phyloP scores from a whole-genome alignment of 208 protist genomes.

The Angomonas deanei region DNA sequence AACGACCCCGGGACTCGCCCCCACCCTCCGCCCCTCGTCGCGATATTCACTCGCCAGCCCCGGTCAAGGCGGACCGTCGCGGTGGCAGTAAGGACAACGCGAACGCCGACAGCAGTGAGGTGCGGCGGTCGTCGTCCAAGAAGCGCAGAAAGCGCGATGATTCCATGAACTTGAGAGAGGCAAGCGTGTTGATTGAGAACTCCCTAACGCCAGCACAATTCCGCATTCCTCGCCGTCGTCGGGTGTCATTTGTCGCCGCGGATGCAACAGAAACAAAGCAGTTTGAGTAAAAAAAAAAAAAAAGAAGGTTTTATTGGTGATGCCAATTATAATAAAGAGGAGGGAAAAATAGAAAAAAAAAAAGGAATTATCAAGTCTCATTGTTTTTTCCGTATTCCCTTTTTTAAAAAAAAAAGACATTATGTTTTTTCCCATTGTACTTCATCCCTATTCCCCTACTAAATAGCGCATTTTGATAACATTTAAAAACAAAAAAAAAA shows the following conservation, averaged over 20 bases:
- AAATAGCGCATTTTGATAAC: too few species aligned
- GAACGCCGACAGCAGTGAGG: not conserved
- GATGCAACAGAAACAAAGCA: not conserved
- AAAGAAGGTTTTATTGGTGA: not conserved
- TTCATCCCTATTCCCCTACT: too few species aligned
- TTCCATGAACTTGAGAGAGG: conserved; percentile 17
- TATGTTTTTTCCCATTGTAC: not conserved
- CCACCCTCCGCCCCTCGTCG: not conserved
- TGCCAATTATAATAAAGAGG: not conserved
- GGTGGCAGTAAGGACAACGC: conserved; percentile 2
- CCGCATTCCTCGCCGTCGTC: conserved; percentile 33
- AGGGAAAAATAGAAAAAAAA: not conserved
- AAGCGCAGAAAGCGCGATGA: conserved; percentile 10
- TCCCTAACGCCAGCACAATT: conserved; percentile 28
- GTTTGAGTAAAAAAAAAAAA: not conserved
- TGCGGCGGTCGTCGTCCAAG: not conserved
- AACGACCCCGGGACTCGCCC: not conserved
- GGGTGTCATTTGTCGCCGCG: conserved; percentile 28
- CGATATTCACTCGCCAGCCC: not conserved
- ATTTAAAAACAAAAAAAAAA: too few species aligned
- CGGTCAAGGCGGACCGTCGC: not conserved
- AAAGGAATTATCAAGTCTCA: too few species aligned
- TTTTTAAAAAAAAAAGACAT: not conserved
- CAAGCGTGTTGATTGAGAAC: conserved; percentile 25
- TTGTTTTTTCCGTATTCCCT: too few species aligned